Evolutionary conservation across 2,329 filamentous ascomycete genomes (phyloP).

Genomic region (Elsinoe fawcettii): DNA sequence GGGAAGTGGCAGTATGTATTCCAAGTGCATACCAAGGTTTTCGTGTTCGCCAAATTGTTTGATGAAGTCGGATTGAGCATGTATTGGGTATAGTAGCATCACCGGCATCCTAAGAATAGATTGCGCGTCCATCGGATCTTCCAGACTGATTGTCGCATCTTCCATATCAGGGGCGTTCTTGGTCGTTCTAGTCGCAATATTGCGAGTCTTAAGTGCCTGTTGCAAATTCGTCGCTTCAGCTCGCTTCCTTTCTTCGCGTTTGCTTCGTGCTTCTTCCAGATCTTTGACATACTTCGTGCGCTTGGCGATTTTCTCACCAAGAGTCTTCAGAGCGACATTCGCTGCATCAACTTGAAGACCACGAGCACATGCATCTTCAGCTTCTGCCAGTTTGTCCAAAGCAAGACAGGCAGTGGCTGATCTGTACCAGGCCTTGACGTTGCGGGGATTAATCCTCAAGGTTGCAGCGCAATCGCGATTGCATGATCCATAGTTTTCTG

Average conservation of each 20-base stretch:
- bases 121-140: conserved; percentile 63
- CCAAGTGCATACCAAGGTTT: conserved; percentile 65
- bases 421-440: conserved; percentile 88
- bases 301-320: conserved; percentile 56
- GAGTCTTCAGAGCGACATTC: conserved; percentile 58
- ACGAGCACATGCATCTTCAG: conserved; percentile 66
- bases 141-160: conserved; percentile 65
- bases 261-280: conserved; percentile 49
- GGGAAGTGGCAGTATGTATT: conserved; percentile 77
- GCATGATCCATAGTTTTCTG: conserved; percentile 78
- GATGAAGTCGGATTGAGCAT: conserved; percentile 81
- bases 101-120: conserved; percentile 69
- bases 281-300: conserved; percentile 51
- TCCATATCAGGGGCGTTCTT: conserved; percentile 75
- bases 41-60: conserved; percentile 77
- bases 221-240: conserved; percentile 48
- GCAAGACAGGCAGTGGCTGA: conserved; percentile 69
- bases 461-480: conserved; percentile 76
- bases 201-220: conserved; percentile 55
- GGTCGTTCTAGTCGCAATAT: conserved; percentile 60
- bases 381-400: conserved; percentile 70
- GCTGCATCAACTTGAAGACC: conserved; percentile 64
- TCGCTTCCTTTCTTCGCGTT: conserved; percentile 48
- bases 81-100: conserved; percentile 75
- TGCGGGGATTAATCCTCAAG: conserved; percentile 67